Percentiles rank a stretch among this genome's conserved stretches.
Evolutionary conservation across 1,284 basidiomycete genomes (phyloP).

Genomic region (Cryptococcus depauperatus): DNA sequence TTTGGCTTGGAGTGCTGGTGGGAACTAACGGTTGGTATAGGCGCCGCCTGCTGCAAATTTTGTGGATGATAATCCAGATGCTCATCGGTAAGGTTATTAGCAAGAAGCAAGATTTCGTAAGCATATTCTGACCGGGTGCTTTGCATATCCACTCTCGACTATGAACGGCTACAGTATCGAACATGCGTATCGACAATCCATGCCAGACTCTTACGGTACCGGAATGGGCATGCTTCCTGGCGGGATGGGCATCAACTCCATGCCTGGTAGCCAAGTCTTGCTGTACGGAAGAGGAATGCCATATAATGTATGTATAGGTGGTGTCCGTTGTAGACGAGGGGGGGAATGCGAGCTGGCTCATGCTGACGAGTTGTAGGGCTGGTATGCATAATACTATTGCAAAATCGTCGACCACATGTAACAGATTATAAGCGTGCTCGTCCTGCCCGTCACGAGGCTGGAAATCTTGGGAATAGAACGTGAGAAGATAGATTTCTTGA

Average conservation of each 20-base stretch:
- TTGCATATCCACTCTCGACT: not conserved
- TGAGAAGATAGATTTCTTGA: too few relatives aligned
- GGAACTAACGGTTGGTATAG: slow-evolving; percentile 11
- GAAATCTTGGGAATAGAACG: too few relatives aligned
- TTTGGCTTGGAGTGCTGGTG: too few relatives aligned
- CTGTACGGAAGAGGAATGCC: slow-evolving; percentile 30
- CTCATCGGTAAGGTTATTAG: slow-evolving; percentile 36
- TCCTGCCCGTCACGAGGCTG: too few relatives aligned
- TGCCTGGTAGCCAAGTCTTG: slow-evolving; percentile 29
- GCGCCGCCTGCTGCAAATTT: slow-evolving; percentile 30
- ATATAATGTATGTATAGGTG: slow-evolving; percentile 13
- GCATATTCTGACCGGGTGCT: slow-evolving; percentile 4
- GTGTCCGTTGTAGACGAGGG: not conserved
- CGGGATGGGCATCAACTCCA: slow-evolving; percentile 23
- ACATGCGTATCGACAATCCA: slow-evolving; percentile 34
- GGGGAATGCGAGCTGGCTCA: not conserved
- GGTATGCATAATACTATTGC: slow-evolving; percentile 13
- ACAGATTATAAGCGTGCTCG: not conserved
- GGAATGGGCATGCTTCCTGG: slow-evolving; percentile 28
- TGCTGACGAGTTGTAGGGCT: slow-evolving; percentile 10
- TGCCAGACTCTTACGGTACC: slow-evolving; percentile 30
- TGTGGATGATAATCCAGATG: slow-evolving; percentile 32
- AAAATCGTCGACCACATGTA: not conserved
- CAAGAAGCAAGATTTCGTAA: too few relatives aligned
- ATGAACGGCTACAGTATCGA: slow-evolving; percentile 17